These are phyloP conservation scores for Brettanomyces bruxellensis DNA, from an alignment of 805 yeast species.

Conservation along the genomic window DNA sequence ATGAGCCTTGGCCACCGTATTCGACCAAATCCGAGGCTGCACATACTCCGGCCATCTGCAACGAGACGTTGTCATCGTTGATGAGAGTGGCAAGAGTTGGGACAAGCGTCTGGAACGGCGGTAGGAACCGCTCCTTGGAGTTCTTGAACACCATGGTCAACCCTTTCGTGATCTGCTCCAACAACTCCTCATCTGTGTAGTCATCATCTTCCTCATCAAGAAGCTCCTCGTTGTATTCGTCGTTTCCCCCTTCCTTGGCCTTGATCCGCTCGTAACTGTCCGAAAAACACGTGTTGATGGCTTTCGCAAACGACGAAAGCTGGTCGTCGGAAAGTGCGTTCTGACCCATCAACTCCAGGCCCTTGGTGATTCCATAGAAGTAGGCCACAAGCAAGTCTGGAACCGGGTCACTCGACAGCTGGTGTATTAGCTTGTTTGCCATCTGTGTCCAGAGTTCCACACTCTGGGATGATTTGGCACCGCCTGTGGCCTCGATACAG, in stretches of 20 bases:
- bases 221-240: slow-evolving; percentile 72
- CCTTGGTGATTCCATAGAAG: slow-evolving; percentile 61
- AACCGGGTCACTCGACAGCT: slow-evolving; percentile 69
- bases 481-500: slow-evolving; percentile 45
- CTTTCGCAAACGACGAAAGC: slow-evolving; percentile 45
- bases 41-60: slow-evolving; percentile 71
- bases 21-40: slow-evolving; percentile 76
- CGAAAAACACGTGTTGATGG: slow-evolving; percentile 49
- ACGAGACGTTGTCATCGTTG: slow-evolving; percentile 56
- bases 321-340: slow-evolving; percentile 48
- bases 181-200: slow-evolving; percentile 78
- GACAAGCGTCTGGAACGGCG: slow-evolving; percentile 53
- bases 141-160: slow-evolving; percentile 63
- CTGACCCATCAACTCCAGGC: slow-evolving; percentile 60
- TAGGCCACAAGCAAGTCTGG: slow-evolving; percentile 75
- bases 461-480: slow-evolving; percentile 46
- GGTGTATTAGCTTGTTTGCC: slow-evolving; percentile 56
- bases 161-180: slow-evolving; percentile 78
- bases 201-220: slow-evolving; percentile 78
- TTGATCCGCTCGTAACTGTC: slow-evolving; percentile 67
- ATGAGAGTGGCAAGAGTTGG: slow-evolving; percentile 57
- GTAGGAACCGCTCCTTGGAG: slow-evolving; percentile 47
- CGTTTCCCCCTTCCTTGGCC: slow-evolving; percentile 53
- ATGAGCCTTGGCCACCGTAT: slow-evolving; percentile 62
- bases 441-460: slow-evolving; percentile 64